Base-by-base conservation (phyloP, 2,329 filamentous ascomycete species). In the Magnaporthiopsis incrustans region DNA sequence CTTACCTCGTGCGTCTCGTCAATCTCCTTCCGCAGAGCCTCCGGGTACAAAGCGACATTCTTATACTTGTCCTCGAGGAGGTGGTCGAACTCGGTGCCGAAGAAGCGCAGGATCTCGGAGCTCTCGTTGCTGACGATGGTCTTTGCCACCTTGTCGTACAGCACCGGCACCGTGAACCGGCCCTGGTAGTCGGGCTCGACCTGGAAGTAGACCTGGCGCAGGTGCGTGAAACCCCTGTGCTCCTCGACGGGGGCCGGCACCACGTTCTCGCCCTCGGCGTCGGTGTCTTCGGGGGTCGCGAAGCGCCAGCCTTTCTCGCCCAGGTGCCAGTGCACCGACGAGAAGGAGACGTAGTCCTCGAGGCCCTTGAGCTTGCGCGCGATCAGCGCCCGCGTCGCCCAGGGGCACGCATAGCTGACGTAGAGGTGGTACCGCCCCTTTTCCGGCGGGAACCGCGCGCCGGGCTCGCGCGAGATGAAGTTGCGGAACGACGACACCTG, bases 311-410 rank as follows among this genome's bases (percentile, higher is more conserved):
- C 86, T 38, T 81, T 79, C 59, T 86, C 73, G 33, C 76, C 82
- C 79, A 98, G 86, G 71, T 97, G 89, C 94, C 93, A 98, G 77
- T 97, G 93, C 63, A 97, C 93, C n/a, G 85, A 86, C 0, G 91
- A 95, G 69, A 81, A 85, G 26, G 83, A 82, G 69, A 99, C 88
- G 68, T 95, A 83, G 64, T 96, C 89, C 70, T 98, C 90, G 0
- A 99, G 82, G 0, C 94, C 95, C 80, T 98, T 99, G 71, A 99
- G 83, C 74, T 92, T 89, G 65, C 94, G 85, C 2, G 90, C 89
- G 69, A 98, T 97, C 68, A 98, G 81, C 0, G 92, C 89, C 58
- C 95, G 88, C 72, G 92, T 91, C 6, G 94, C 93, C 93, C 93
- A 97, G 4, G 93, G 93, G 76, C 93, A 97, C 8, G 93, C 93